Evolutionary conservation across 2,329 filamentous ascomycete genomes (phyloP), one percentile per base, ranked within the genome.

Genomic region (Dactylellina leptospora): DNA sequence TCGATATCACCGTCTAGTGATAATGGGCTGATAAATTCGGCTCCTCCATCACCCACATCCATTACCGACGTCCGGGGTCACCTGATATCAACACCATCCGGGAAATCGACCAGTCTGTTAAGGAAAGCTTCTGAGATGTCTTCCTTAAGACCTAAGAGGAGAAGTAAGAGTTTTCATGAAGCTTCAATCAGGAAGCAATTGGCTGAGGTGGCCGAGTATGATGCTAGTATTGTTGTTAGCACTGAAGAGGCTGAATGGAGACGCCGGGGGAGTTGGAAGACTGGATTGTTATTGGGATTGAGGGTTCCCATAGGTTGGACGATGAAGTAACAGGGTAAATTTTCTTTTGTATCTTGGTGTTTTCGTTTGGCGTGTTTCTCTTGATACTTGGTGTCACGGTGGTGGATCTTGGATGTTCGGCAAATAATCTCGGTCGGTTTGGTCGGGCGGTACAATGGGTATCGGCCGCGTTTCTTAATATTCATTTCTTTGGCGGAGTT

Each of bases 231-330:
- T 8, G 28, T 9, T 10, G 23, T 63, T 28, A 60, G 55, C 25
- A 53, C 44, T 13, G 56, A 58, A 11, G 66, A 71, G 9, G 66
- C 66, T 16, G 66, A 63, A 3, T 25, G 38, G 23, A 56, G 66
- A 33, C 36, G 66, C 20, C 18, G 36, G 9, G 66, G 58, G 3
- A 71, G 66, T 20, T 71, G 66, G 66, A 61, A 36, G 44, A 71
- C 66, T 0, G 51, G 58, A 0, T 13, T 71, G 30, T 30, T 71
- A 2, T 47, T 71, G 20, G 51, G 66, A 10, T 18, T 71, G 11
- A 50, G 66, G n/a, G 23, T 71, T 2, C 66, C 66, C 0, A 51
- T 71, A 30, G 50, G 66, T 4, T 71, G 66, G 66, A 71, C 66
- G 22, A 71, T 71, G 66, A 70, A 58, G 20, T 71, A 48, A 27